A percentile compares a stretch with the other conserved stretches of the same genome.
These are phyloP conservation scores for Alternaria sp. DNA, from an alignment of 2,329 filamentous ascomycete genomes.

Conservation along the genomic window DNA sequence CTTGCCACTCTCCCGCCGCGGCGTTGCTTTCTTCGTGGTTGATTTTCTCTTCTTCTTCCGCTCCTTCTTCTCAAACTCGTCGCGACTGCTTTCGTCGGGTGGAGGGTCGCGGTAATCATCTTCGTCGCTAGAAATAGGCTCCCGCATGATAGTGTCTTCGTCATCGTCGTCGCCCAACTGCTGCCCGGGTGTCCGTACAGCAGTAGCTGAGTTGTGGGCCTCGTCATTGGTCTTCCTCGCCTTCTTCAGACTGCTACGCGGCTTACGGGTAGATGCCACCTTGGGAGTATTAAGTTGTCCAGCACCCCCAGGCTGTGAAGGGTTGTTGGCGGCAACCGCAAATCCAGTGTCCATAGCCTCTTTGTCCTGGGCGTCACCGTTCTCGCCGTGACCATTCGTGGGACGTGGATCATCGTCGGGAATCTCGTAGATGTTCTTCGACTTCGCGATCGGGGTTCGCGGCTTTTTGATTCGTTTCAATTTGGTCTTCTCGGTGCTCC, in stretches of 20 bases:
- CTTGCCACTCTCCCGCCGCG: neutral
- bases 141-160: slow-evolving; percentile 2
- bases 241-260: neutral
- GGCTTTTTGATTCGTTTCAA: slow-evolving; percentile 14
- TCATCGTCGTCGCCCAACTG: neutral
- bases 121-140: slow-evolving; percentile 5
- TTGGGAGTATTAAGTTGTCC: neutral
- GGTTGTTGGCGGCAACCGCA: neutral
- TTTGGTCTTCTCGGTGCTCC: slow-evolving; percentile 1
- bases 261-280: neutral
- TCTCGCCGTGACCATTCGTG: neutral
- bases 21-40: neutral
- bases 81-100: neutral
- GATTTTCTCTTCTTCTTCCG: neutral
- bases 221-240: neutral
- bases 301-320: neutral
- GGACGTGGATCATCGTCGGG: slow-evolving; percentile 6
- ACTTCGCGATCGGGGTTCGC: neutral
- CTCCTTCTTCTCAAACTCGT: neutral
- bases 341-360: neutral
- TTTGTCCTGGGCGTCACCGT: neutral
- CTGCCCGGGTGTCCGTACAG: slow-evolving; percentile 6
- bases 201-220: neutral
- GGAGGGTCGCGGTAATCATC: neutral
- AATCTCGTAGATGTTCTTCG: slow-evolving; percentile 6